Conservation (phyloP, 2,329 filamentous ascomycete species). For the Diplodia sapinea region DNA sequence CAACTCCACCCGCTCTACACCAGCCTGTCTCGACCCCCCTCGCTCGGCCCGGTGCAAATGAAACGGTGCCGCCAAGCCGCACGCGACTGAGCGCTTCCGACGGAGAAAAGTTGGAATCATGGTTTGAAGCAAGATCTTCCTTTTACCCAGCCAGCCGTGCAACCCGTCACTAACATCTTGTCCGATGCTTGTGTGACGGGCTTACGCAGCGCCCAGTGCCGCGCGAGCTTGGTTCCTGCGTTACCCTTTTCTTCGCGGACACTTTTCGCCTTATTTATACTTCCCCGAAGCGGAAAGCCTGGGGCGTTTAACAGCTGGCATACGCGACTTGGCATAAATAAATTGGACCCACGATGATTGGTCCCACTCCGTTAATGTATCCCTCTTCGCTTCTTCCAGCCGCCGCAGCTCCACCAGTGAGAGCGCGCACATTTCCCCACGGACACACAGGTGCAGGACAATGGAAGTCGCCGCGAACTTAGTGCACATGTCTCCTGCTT, state of each 20-base stretch:
- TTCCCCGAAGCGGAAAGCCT: neutral
- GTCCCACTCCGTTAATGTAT: neutral
- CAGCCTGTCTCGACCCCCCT: neutral
- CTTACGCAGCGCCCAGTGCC: conserved; percentile 20
- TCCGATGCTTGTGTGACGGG: conserved; percentile 18
- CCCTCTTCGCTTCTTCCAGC: neutral
- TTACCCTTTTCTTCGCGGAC: neutral
- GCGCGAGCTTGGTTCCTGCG: conserved; percentile 1
- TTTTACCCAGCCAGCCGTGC: conserved; percentile 16
- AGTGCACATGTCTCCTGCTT: neutral
- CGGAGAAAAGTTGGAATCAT: conserved; percentile 13
- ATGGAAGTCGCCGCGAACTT: neutral
- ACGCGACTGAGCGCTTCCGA: neutral
- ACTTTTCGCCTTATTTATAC: neutral
- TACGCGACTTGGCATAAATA: neutral
- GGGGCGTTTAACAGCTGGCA: neutral
- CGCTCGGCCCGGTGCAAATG: conserved; percentile 8
- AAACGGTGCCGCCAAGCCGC: neutral
- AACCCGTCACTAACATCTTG: neutral
- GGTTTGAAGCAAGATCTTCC: neutral
- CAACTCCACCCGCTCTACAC: neutral
- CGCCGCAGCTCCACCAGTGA: conserved; percentile 5
- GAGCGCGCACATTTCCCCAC: neutral
- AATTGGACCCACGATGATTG: neutral
- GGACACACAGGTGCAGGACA: neutral